Evolutionary conservation across 192 early-diverging fungal species (phyloP), one percentile per base, ranked within the genome.

Genomic region (Podila epigama): DNA sequence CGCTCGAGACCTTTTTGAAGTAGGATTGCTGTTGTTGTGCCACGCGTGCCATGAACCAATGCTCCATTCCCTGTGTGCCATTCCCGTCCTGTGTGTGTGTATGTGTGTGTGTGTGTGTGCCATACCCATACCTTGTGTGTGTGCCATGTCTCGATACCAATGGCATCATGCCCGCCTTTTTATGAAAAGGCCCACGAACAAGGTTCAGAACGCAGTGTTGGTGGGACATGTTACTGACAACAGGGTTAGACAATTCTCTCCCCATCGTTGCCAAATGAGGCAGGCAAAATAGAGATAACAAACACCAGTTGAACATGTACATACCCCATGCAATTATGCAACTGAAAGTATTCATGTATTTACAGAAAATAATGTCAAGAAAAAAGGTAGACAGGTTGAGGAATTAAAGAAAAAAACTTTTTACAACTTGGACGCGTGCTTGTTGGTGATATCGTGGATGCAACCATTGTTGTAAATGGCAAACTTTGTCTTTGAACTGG

Each of bases 371-470:
- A 39, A n/a, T n/a, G n/a, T n/a, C n/a, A n/a, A n/a, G 37, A n/a
- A 13, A 13, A n/a, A 44, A 18, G 42, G 11, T 44, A 44, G 7
- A 22, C 4, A 22, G 3, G n/a, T 7, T 1, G 25, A 22, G n/a
- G 41, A 5, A 16, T 20, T 44, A 10, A 16, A 3, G 2, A 32
- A 51, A 51, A 51, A 22, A 22, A 2, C 15, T 5, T 2, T 33
- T 57, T 32, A 57, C 55, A 57, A 18, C 55, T 57, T 57, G 34
- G 55, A 31, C 1, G 28, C 32, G 44, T 65, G 32, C 42, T 64
- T 68, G 9, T 77, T 55, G 35, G 63, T 66, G 57, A 77, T 77
- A 36, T 77, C 73, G 61, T 68, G 65, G 18, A 77, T 64, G 25
- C 63, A 31, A 10, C 42, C 54, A 50, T 77, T 77, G 39, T 15